Percentiles rank a stretch among this genome's conserved stretches.
Evolutionary conservation across 2,329 filamentous ascomycete species (phyloP).

Genomic region (Alternaria angustiovoidea): DNA sequence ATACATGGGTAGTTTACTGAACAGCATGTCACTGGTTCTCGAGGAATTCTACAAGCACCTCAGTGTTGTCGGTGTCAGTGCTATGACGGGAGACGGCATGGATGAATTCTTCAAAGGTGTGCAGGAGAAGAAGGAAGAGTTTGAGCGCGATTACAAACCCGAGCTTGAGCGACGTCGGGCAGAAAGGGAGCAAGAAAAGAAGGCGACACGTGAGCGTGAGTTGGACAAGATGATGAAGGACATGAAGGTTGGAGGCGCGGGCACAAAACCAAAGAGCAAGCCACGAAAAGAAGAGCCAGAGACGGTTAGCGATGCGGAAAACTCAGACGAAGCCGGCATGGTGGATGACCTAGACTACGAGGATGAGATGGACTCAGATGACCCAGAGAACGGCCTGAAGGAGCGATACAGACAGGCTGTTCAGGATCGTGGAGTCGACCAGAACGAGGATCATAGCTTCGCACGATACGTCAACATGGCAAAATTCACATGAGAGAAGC

Average conservation of each 20-base stretch:
- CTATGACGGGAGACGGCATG: conserved; percentile 89
- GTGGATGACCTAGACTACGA: conserved; percentile 60
- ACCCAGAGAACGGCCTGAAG: conserved; percentile 70
- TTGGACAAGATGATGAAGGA: conserved; percentile 94
- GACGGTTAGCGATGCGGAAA: conserved; percentile 61
- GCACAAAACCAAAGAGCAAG: conserved; percentile 44
- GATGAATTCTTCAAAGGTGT: conserved; percentile 95
- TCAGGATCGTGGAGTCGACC: conserved; percentile 55
- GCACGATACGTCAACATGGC: conserved; percentile 57
- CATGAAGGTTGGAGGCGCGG: conserved; percentile 68
- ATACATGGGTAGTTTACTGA: conserved; percentile 94
- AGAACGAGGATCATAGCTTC: conserved; percentile 61
- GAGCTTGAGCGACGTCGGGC: conserved; percentile 82
- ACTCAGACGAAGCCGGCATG: conserved; percentile 61
- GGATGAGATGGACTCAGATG: conserved; percentile 66
- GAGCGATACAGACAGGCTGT: conserved; percentile 80
- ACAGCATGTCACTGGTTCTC: conserved; percentile 97
- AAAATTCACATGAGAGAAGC: conserved; percentile 42
- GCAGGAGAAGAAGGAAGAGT: conserved; percentile 85
- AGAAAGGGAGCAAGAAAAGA: conserved; percentile 79
- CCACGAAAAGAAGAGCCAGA: conserved; percentile 56
- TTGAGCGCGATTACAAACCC: conserved; percentile 87
- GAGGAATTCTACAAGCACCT: conserved; percentile 98
- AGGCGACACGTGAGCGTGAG: conserved; percentile 76
- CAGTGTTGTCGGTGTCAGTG: conserved; percentile 90